Base-by-base conservation (phyloP, 306 rosid species). In the Castanea sativa region DNA sequence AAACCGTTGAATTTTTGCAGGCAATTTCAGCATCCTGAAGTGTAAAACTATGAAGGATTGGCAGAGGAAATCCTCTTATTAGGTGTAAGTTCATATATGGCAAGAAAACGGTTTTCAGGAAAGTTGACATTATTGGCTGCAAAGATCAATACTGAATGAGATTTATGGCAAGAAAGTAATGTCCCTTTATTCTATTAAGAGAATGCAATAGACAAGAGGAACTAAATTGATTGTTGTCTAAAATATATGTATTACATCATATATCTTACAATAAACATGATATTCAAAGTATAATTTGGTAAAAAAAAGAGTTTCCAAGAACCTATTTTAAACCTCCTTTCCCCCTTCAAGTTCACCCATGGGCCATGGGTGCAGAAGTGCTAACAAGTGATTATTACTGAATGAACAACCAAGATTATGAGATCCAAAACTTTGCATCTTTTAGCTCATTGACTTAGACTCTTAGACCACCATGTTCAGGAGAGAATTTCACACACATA, bases 31-130 rank as follows among this genome's bases (percentile, higher is more conserved):
- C 84, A 79, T 94, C 86, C 38, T 82, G 69, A 53, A 94, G 85
- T 7, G 74, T 25, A 69, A 87, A 86, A 49, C 94, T 97, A 73
- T 52, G 78, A 45, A 89, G 71, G 73, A 71, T 58, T 18, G 97
- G 98, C 81, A 92, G 71, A 56, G 91, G 84, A 49, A 89, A 23
- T 82, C 98, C 97, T 69, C 53, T 76, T 71, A 63, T 71, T 21
- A 94, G 83, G 72, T 80, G 63, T 55, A 81, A 64, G 82, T 94
- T 89, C 76, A 86, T 68, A 30, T 77, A 85, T 1, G 98, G 94
- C 64, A 94, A 2, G 35, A 89, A 14, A 21, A 77, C 73, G 0
- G 88, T 85, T 86, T 80, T 88, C 74, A 94, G 87, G 76, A 83
- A 18, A 25, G 79, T 67, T 76, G 88, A 86, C 71, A 87, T 29